Conservation (phyloP, 192 early-diverging fungal genomes). For the Mortierella antarctica region DNA sequence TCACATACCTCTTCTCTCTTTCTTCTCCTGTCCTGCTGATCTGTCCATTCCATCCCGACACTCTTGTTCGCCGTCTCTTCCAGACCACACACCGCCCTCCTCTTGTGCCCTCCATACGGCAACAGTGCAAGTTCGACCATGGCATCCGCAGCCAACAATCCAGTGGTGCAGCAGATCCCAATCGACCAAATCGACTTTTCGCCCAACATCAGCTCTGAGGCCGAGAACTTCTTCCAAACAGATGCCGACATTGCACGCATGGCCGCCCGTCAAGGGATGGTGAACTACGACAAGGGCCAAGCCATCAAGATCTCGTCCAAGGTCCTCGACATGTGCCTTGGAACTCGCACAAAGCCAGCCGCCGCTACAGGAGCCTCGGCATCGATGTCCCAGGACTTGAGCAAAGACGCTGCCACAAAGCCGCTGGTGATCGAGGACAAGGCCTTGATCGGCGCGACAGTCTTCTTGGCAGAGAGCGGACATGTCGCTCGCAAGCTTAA, state of each 20-base stretch:
- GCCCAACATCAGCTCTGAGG: conserved; percentile 66
- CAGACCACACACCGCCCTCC: background rate
- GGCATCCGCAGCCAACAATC: background rate
- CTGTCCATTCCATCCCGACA: background rate
- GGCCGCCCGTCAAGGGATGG: conserved; percentile 63
- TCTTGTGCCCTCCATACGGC: background rate
- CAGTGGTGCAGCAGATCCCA: conserved; percentile 24
- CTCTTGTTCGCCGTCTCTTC: background rate
- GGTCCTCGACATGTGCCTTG: conserved; percentile 61
- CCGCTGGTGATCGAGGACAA: conserved; percentile 47
- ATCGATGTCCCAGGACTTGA: background rate
- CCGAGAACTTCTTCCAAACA: conserved; percentile 80
- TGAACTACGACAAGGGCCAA: conserved; percentile 66
- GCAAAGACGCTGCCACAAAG: background rate
- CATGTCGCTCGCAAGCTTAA: conserved; percentile 75
- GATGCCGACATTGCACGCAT: conserved; percentile 73
- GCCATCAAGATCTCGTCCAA: conserved; percentile 74
- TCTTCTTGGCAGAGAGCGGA: conserved; percentile 79
- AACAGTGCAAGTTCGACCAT: background rate
- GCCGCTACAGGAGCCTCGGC: background rate
- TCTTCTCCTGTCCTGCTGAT: background rate
- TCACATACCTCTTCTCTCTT: background rate
- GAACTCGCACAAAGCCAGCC: background rate
- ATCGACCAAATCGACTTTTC: conserved; percentile 54
- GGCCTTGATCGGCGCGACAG: conserved; percentile 24